Evolutionary conservation across 2,329 filamentous ascomycete species (phyloP), one percentile per base, ranked within the genome.

Genomic region (Leptographium lundbergii): DNA sequence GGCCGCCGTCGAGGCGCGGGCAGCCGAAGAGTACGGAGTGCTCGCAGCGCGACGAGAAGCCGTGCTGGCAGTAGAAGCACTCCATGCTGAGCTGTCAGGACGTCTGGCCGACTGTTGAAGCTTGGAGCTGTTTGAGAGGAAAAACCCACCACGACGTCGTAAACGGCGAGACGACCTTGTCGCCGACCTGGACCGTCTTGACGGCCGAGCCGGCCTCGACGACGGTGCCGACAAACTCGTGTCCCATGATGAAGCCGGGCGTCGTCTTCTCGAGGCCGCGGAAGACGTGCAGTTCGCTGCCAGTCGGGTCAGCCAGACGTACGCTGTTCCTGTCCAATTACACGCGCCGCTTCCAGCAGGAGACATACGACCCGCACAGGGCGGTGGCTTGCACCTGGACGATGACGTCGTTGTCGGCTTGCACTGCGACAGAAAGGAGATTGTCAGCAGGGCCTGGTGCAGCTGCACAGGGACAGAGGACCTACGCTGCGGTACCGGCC

Each of bases 31-130:
- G 76, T 51, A 80, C 72, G 59, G 77, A 80, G 63, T 88, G 80
- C 22, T 80, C 78, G 71, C 91, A 96, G 60, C 91, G 85, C 4
- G 89, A 90, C 0, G 89, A 88, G 71, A 81, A 86, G 14, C 86
- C 86, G 62, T 83, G 81, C 60, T 81, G 81, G 75, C 91, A 96
- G 74, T 94, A 96, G 73, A 91, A 95, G 72, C 91, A 96, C 39
- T 84, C 75, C 59, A 81, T 80, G 70, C 81, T 84, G 61, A 32
- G 29, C 5, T 10, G 34, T 11, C 9, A 14, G 34, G 10, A 14
- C n/a, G n/a, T n/a, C n/a, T n/a, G n/a, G n/a, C n/a, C n/a, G n/a
- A n/a, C n/a, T n/a, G n/a, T n/a, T n/a, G n/a, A n/a, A n/a, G n/a
- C n/a, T n/a, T n/a, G 36, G 36, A 17, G 36, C 14, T 4, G 14